These are phyloP conservation scores for Microthlaspi erraticum DNA, from an alignment of 345 rosid genomes.

Conservation along the genomic window DNA sequence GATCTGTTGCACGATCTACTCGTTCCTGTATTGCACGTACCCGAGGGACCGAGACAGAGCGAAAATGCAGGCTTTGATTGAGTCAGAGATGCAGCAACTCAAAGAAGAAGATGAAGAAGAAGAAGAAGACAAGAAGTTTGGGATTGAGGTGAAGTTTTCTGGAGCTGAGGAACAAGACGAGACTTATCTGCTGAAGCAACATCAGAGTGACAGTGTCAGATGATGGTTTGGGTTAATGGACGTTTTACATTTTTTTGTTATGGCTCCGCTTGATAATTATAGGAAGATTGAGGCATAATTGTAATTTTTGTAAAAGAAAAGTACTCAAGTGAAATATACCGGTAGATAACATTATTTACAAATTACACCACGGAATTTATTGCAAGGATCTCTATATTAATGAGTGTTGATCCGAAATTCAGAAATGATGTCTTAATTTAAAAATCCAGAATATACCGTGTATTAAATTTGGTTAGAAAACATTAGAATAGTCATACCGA, in stretches of 20 bases:
- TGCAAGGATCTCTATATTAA: constrained; percentile 10
- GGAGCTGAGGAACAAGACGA: constrained; percentile 41
- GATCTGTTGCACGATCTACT: constrained; percentile 75
- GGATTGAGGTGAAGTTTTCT: constrained; percentile 43
- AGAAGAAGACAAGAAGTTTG: constrained; percentile 22
- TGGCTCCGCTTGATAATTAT: background rate
- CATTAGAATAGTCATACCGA: background rate
- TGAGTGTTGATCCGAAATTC: constrained; percentile 1
- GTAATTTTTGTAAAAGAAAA: constrained; percentile 23
- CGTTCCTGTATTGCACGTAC: constrained; percentile 72
- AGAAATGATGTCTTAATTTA: background rate
- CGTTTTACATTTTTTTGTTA: background rate
- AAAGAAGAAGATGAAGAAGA: constrained; percentile 38
- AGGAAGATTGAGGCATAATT: constrained; percentile 1
- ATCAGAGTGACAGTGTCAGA: constrained; percentile 27
- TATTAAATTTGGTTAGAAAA: constrained; percentile 8
- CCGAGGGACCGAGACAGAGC: constrained; percentile 86
- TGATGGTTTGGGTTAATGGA: constrained; percentile 13
- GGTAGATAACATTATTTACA: constrained; percentile 17
- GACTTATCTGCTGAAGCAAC: constrained; percentile 40
- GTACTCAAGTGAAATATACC: constrained; percentile 19
- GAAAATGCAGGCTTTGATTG: constrained; percentile 72
- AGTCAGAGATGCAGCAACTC: constrained; percentile 68
- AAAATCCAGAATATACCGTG: background rate
- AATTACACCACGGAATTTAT: too few relatives aligned